Conservation (phyloP, 2,329 filamentous ascomycete genomes). For the Diaporthe nobilis region DNA sequence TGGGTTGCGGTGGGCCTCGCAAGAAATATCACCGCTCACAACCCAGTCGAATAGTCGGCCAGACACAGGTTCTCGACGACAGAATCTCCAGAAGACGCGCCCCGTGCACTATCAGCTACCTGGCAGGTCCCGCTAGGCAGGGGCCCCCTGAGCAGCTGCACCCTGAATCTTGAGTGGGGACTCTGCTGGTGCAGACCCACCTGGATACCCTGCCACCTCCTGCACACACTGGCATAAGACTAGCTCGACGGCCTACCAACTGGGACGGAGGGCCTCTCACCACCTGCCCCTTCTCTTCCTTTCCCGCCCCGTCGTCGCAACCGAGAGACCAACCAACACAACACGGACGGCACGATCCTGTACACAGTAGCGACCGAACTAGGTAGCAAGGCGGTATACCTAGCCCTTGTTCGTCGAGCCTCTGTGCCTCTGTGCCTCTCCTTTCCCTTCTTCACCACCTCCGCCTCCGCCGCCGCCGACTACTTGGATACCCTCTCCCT, state of each 20-base stretch:
- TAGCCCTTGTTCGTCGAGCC: conserved; percentile 28
- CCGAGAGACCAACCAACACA: conserved; percentile 33
- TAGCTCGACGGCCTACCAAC: conserved; percentile 40
- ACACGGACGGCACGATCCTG: conserved; percentile 30
- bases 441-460: conserved; percentile 4
- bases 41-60: background rate
- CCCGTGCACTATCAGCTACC: conserved; percentile 38
- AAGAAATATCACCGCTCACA: conserved; percentile 22
- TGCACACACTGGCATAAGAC: conserved; percentile 42
- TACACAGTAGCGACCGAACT: conserved; percentile 14
- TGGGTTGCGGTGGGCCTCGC: conserved; percentile 21
- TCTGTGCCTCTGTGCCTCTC: conserved; percentile 10
- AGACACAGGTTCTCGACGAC: conserved; percentile 9
- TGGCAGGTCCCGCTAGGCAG: conserved; percentile 34
- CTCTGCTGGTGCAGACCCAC: conserved; percentile 18
- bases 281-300: conserved; percentile 32
- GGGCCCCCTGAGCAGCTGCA: conserved; percentile 23
- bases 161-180: conserved; percentile 31
- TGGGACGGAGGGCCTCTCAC: conserved; percentile 18
- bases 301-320: conserved; percentile 33
- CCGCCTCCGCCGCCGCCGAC: conserved; percentile 26
- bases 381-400: conserved; percentile 29
- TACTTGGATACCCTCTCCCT: background rate
- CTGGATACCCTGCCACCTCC: conserved; percentile 29
- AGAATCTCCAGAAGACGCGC: conserved; percentile 36